Conservation (phyloP, 192 early-diverging fungal genomes). For the Coemansia sp. region DNA sequence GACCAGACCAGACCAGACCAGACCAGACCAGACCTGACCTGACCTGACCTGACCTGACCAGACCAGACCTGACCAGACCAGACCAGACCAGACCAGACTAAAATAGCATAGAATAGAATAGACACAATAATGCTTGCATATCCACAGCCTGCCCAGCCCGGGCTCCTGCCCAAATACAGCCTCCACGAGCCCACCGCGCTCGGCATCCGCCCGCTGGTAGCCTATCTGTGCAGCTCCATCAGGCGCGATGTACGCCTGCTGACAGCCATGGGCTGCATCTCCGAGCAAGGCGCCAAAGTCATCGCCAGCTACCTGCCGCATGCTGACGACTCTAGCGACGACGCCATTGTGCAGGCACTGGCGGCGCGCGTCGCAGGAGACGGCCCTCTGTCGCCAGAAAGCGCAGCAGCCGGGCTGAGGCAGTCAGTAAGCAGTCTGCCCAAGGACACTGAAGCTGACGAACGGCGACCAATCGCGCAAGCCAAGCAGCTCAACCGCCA, state of each 20-base stretch:
- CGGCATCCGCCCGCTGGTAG: conserved; percentile 28
- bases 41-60: too few relatives aligned
- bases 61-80: too few relatives aligned
- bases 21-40: too few relatives aligned
- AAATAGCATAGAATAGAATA: not conserved
- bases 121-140: conserved; percentile 12
- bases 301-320: conserved; percentile 52
- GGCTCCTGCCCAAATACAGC: conserved; percentile 30
- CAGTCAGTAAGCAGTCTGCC: conserved; percentile 9
- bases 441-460: conserved; percentile 15
- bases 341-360: conserved; percentile 27
- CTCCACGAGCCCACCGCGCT: conserved; percentile 21
- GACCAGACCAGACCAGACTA: too few relatives aligned
- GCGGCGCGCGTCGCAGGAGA: not conserved
- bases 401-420: conserved; percentile 8
- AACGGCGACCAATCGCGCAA: conserved; percentile 13
- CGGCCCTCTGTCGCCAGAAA: conserved; percentile 3
- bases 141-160: conserved; percentile 20
- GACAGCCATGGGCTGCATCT: conserved; percentile 50
- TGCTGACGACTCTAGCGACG: conserved; percentile 26
- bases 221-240: conserved; percentile 53
- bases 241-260: conserved; percentile 52
- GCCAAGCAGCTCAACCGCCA: conserved; percentile 46
- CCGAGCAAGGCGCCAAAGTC: conserved; percentile 31
- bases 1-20: too few relatives aligned